Evolutionary conservation across 805 yeast species (phyloP), one percentile per base, ranked within the genome.

Genomic region (Maudiozyma saulgeensis): DNA sequence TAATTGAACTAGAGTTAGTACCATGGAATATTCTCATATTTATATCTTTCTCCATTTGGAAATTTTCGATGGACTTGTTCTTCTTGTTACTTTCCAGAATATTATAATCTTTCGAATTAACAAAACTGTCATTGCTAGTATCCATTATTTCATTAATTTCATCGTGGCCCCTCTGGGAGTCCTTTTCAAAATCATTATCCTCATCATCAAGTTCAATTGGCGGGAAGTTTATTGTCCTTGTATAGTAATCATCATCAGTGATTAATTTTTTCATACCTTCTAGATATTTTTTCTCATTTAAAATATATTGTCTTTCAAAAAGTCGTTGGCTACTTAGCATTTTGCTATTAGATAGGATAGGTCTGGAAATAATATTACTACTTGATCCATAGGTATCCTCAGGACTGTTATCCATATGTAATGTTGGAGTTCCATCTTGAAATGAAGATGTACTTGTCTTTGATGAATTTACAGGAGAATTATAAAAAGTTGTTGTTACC

Each of bases 271-370:
- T 74, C 61, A 86, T 77, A 60, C 78, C 78, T 51, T 76, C 77
- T 50, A 86, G 64, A 58, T 86, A 86, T 1, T 80, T 77, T 56
- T 75, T 75, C 59, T 86, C 93, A 58, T 84, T 90, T 6, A 81
- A 53, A 2, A 63, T 59, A 46, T 67, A 66, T 45, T 62, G 68
- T 31, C 58, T 56, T 39, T 62, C 59, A 31, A 43, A 49, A 45
- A 61, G 59, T 21, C 50, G 18, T 41, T 25, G 43, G 26, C 37
- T 45, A 15, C 41, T 34, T 7, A 37, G 19, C n/a, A 18, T 38
- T 45, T 37, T 44, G 6, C 34, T 21, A 23, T 28, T 13, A 15
- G 37, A 42, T 42, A 28, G 8, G 23, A 15, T 16, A 1, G 35
- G 35, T 28, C 44, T 26, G 1, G 44, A 28, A 9, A 19, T 11